A percentile compares a stretch with the other conserved stretches of the same genome.
Conservation (phyloP, 768 basidiomycete species). For the Cystoderma amianthinum region DNA sequence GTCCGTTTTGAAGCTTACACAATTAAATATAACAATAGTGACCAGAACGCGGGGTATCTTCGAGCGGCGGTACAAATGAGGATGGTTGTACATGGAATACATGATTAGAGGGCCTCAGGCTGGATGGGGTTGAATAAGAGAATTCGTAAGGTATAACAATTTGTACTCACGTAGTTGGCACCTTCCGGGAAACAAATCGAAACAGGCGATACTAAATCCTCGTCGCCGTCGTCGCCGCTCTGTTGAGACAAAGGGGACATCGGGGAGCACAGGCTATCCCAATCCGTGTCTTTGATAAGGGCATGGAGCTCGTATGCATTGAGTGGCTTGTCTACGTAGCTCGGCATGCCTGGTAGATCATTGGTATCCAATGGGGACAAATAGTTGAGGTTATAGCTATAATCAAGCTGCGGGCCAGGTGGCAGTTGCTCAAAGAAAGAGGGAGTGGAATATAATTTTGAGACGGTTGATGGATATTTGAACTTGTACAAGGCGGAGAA, state of each 20-base stretch:
- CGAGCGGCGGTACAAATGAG: too few species aligned
- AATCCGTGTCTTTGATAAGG: constrained; percentile 3
- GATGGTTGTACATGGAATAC: too few species aligned
- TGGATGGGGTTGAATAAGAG: too few species aligned
- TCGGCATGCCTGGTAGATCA: neutral
- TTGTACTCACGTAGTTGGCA: constrained; percentile 16
- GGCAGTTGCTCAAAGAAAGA: neutral
- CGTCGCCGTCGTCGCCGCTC: constrained; percentile 2
- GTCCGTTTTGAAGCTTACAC: too few species aligned
- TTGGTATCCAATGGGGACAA: constrained; percentile 8
- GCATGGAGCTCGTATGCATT: constrained; percentile 7
- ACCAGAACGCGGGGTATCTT: too few species aligned
- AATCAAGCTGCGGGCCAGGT: constrained; percentile 2
- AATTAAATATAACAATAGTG: too few species aligned
- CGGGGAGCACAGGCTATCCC: constrained; percentile 4
- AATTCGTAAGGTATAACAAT: too few species aligned
- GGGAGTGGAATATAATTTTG: neutral
- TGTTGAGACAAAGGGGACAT: constrained; percentile 1
- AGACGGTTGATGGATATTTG: constrained; percentile 23
- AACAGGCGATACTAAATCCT: constrained; percentile 9
- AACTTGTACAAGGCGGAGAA: constrained; percentile 60
- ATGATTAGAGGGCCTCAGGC: too few species aligned
- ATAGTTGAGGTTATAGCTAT: constrained; percentile 5
- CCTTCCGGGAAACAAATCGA: constrained; percentile 7
- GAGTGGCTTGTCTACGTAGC: constrained; percentile 5